Base-by-base conservation (phyloP, 345 rosid species). In the Zanthoxylum bungeanum region DNA sequence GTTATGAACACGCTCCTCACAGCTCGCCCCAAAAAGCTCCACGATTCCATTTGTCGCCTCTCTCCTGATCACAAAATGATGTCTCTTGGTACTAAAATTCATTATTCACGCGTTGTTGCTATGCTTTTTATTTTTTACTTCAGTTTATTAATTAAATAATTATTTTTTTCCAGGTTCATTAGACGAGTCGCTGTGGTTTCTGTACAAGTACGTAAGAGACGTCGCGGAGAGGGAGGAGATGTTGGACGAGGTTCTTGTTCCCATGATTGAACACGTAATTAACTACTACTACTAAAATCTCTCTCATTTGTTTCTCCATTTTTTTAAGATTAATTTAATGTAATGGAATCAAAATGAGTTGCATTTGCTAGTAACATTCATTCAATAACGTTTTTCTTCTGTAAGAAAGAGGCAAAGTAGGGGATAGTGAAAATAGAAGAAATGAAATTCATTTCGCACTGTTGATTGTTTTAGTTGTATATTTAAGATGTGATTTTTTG, bases 181-280 rank as follows among this genome's bases (percentile, higher is more conserved):
- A 56, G 94, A 93, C 51, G 92, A 91, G 67, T 88, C 89, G 34
- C 82, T 93, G 46, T 84, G 86, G 92, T 83, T 87, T 72, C 67
- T 93, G 25, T 67, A 78, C 56, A 80, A 84, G 47, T 89, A 76
- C 67, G 90, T 86, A 37, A 78, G 73, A 75, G 93, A 91, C 46
- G 86, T 82, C 2, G 82, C 79, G 40, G 79, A 80, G 69, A 81
- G 86, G 76, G 76, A 75, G 53, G 86, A 80, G 53, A 42, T 65
- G 2, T 60, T 88, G 81, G 87, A 83, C 76, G 91, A 85, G 52
- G 58, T 87, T 72, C 93, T 93, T 55, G 75, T 89, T 73, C 97
- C 98, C 33, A 77, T 93, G 51, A 75, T 89, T 46, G 87, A 93
- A 75, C 85, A 88, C 64, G 98, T 93, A 84, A 24, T 7, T 2